These are phyloP conservation scores for Porphyrellus sp. DNA, from an alignment of 1,284 basidiomycete genomes.

Conservation along the genomic window DNA sequence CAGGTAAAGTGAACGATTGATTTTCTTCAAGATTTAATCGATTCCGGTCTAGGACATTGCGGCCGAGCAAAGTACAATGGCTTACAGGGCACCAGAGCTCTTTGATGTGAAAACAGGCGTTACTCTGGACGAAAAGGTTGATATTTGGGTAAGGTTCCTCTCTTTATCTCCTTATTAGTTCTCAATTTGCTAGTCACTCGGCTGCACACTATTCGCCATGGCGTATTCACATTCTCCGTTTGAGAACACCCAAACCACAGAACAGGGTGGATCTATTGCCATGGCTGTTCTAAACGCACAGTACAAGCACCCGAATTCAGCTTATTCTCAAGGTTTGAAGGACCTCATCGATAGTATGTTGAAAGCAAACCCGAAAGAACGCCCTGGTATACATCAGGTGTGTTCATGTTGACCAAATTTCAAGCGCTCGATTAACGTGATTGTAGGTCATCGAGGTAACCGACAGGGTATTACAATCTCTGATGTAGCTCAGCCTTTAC, in stretches of 20 bases:
- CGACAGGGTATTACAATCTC: conserved; percentile 58
- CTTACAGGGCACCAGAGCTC: conserved; percentile 91
- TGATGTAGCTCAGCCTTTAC: conserved; percentile 39
- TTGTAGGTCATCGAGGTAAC: conserved; percentile 69
- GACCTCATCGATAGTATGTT: conserved; percentile 83
- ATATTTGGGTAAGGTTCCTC: conserved; percentile 78
- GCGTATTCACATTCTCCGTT: conserved; percentile 93
- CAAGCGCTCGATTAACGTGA: conserved; percentile 3
- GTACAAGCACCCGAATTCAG: conserved; percentile 81
- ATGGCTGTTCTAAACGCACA: conserved; percentile 93
- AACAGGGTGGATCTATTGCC: conserved; percentile 87
- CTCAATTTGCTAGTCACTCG: conserved; percentile 65
- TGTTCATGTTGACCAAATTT: conserved; percentile 15
- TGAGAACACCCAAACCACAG: conserved; percentile 82
- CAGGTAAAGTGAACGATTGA: conserved; percentile 48
- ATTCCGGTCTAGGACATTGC: conserved; percentile 72
- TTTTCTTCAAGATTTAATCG: not conserved
- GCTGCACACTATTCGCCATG: conserved; percentile 87
- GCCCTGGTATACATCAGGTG: conserved; percentile 85
- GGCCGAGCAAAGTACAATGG: conserved; percentile 94
- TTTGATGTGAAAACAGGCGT: conserved; percentile 93
- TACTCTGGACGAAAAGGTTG: conserved; percentile 88
- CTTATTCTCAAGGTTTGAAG: conserved; percentile 78
- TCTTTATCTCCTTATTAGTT: not conserved
- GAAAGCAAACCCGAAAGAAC: conserved; percentile 72